Evolutionary conservation across 2,329 filamentous ascomycete species (phyloP), one percentile per base, ranked within the genome.

Genomic region (Trematosphaeria pertusa): DNA sequence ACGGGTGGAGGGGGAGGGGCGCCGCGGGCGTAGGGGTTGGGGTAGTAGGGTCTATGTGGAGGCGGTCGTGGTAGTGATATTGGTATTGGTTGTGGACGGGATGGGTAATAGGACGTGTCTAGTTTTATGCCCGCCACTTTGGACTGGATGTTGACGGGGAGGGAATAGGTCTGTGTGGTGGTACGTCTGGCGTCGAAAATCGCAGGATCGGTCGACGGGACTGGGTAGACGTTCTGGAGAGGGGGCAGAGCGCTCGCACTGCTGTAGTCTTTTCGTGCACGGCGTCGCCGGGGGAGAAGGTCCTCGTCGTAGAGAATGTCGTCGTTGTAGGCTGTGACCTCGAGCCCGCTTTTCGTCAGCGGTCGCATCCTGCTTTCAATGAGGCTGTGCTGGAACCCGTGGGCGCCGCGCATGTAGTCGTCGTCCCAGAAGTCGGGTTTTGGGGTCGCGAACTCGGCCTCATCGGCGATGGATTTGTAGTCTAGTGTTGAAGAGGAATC

Each of bases 371-470:
- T 22, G 5, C 6, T 5, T 26, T 34, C n/a, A 11, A 24, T 4
- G n/a, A 8, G 9, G 2, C 26, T 24, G 19, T 32, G 18, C 22
- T 11, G 7, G 31, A 32, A 32, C 21, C 30, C 14, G 31, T 8
- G 31, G 6, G 6, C 8, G 31, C 31, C 14, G 31, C 31, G 31
- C 12, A 15, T 34, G 15, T n/a, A n/a, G 31, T 15, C 31, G 12
- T 46, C 43, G 14, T 22, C 17, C 11, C 21, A 36, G 39, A 41
- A 22, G 20, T 46, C 46, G 24, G 56, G 47, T 14, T 39, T 42
- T 6, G 60, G 62, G 8, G 44, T 46, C 2, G 55, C 49, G 32
- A 58, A 66, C 30, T 68, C 64, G 2, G 58, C 59, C 32, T 67
- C 59, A 21, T 63, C 56, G 3, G 57, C 50, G 3, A 56, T 28